Conservation (phyloP, 2,329 filamentous ascomycete genomes). For the Fusarium chlamydosporum region DNA sequence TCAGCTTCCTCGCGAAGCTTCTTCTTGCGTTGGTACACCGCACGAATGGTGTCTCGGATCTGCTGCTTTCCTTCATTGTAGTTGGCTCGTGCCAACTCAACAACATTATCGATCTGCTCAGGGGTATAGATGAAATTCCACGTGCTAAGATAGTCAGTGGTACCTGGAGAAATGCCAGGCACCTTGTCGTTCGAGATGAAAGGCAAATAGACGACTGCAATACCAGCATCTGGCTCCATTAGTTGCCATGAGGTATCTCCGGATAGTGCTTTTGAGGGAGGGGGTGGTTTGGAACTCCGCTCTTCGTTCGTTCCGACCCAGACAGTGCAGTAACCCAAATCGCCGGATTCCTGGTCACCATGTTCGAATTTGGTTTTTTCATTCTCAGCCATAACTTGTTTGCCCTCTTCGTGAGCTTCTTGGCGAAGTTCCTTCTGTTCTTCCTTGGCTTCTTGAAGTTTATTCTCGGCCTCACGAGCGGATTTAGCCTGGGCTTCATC, state of each 20-base stretch:
- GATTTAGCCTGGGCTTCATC: conserved; percentile 74
- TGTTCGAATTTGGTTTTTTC: conserved; percentile 58
- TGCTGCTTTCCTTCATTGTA: conserved; percentile 85
- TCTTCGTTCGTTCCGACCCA: conserved; percentile 93
- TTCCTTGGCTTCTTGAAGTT: conserved; percentile 71
- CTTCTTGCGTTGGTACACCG: conserved; percentile 94
- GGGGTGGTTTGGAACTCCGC: conserved; percentile 69
- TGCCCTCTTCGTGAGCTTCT: conserved; percentile 47
- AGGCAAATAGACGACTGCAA: conserved; percentile 91
- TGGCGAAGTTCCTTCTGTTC: conserved; percentile 57
- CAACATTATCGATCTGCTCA: conserved; percentile 88
- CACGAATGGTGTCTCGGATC: conserved; percentile 82
- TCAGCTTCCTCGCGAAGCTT: conserved; percentile 71
- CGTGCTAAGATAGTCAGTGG: conserved; percentile 88
- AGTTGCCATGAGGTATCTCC: conserved; percentile 76
- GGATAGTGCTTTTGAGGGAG: conserved; percentile 67
- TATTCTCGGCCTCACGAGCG: conserved; percentile 71
- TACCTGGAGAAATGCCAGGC: conserved; percentile 84
- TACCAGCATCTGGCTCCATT: conserved; percentile 82
- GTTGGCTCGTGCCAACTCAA: conserved; percentile 86
- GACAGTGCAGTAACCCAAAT: conserved; percentile 91
- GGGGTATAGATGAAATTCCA: conserved; percentile 99
- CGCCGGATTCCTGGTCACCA: conserved; percentile 64
- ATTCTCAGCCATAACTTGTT: conserved; percentile 47
- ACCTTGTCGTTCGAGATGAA: conserved; percentile 86